These are phyloP conservation scores for Sporothrix euskadiensis DNA, from an alignment of 2,329 filamentous ascomycete genomes.

Conservation along the genomic window DNA sequence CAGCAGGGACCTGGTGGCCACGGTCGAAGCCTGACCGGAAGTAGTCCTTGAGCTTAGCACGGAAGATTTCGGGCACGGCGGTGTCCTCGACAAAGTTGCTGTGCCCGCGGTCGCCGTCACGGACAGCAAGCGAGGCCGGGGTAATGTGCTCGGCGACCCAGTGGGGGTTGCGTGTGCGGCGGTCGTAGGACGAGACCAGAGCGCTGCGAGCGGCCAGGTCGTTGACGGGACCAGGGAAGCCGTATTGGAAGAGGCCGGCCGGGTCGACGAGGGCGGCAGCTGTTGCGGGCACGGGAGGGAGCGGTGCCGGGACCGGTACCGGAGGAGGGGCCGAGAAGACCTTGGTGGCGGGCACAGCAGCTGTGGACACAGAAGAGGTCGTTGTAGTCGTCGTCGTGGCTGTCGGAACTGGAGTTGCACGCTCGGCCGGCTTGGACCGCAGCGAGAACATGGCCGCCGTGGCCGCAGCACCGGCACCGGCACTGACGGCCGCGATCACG, in stretches of 20 bases:
- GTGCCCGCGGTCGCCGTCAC: slow-evolving; percentile 80
- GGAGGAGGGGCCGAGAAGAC: slow-evolving; percentile 43
- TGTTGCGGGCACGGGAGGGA: slow-evolving; percentile 47
- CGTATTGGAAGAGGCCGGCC: slow-evolving; percentile 76
- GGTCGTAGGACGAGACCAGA: slow-evolving; percentile 86
- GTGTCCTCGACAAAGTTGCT: slow-evolving; percentile 81
- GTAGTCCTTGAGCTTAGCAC: slow-evolving; percentile 89
- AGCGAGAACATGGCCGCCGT: slow-evolving; percentile 68
- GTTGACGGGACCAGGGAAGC: slow-evolving; percentile 86
- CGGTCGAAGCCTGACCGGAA: slow-evolving; percentile 92
- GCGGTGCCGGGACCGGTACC: slow-evolving; percentile 43
- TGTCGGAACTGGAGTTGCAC: background rate
- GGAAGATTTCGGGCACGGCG: slow-evolving; percentile 78
- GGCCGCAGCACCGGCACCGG: slow-evolving; percentile 72
- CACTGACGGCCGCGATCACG: slow-evolving; percentile 73
- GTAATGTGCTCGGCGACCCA: slow-evolving; percentile 99
- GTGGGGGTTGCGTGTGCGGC: slow-evolving; percentile 83
- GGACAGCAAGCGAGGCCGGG: slow-evolving; percentile 71
- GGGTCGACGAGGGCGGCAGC: slow-evolving; percentile 63
- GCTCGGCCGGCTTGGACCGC: slow-evolving; percentile 43
- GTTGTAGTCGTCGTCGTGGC: slow-evolving; percentile 37
- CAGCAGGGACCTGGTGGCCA: slow-evolving; percentile 94
- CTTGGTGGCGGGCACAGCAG: slow-evolving; percentile 59
- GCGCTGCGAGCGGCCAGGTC: slow-evolving; percentile 77
- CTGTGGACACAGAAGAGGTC: slow-evolving; percentile 26